Conservation (phyloP, 768 basidiomycete genomes). For the Lyophyllum shimeji region DNA sequence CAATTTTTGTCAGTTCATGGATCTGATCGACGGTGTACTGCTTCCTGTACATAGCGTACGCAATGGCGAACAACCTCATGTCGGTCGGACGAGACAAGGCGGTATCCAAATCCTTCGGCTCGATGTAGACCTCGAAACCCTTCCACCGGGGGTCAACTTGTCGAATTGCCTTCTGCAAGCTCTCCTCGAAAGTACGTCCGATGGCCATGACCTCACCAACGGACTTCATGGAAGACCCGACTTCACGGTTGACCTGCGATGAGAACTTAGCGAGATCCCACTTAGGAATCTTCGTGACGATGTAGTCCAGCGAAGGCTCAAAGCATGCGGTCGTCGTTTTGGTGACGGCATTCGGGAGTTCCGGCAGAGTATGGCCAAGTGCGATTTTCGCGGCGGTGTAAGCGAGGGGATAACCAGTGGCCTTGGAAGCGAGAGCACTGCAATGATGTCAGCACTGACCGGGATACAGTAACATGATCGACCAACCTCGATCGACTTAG, state of each 20-base stretch:
- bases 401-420: slow-evolving; percentile 97
- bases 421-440: slow-evolving; percentile 96
- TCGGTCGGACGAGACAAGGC: slow-evolving; percentile 87
- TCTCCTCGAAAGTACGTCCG: slow-evolving; percentile 98
- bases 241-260: slow-evolving; percentile 87
- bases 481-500: slow-evolving; percentile 78
- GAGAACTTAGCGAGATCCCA: slow-evolving; percentile 99
- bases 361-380: slow-evolving; percentile 94
- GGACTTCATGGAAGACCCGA: slow-evolving; percentile 98
- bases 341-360: slow-evolving; percentile 97
- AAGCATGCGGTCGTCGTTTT: slow-evolving; percentile 99
- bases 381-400: slow-evolving; percentile 99
- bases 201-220: slow-evolving; percentile 99
- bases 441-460: background rate
- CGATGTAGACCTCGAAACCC: slow-evolving; percentile 94
- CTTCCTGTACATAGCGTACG: slow-evolving; percentile 95
- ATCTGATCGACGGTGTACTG: slow-evolving; percentile 87
- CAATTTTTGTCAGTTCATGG: slow-evolving; percentile 96
- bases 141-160: slow-evolving; percentile 97
- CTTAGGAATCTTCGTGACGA: slow-evolving; percentile 99
- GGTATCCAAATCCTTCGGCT: slow-evolving; percentile 80
- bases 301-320: slow-evolving; percentile 98
- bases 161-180: slow-evolving; percentile 96
- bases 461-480: background rate
- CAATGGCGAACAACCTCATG: slow-evolving; percentile 94